Percentiles rank a stretch among this genome's conserved stretches.
Evolutionary conservation across 257 asterid genomes (phyloP).

Genomic region (Jacaranda mimosifolia): DNA sequence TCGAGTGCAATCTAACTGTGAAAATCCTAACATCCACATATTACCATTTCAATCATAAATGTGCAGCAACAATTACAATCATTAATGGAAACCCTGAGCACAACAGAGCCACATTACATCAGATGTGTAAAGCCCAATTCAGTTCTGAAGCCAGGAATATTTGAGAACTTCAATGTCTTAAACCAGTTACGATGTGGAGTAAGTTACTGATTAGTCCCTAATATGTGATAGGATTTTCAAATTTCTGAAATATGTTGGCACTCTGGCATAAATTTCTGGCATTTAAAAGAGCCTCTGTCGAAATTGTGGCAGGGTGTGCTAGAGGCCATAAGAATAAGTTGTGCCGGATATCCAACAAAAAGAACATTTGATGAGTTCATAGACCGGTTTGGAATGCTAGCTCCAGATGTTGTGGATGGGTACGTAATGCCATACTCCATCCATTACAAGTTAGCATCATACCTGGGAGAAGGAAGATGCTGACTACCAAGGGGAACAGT

Average conservation of each 20-base stretch:
- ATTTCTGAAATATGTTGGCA: conserved; percentile 13
- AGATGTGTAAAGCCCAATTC: conserved; percentile 96
- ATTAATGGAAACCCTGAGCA: conserved; percentile 87
- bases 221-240: background rate
- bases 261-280: conserved; percentile 13
- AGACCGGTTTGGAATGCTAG: conserved; percentile 91
- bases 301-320: conserved; percentile 80
- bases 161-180: conserved; percentile 87
- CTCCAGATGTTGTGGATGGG: conserved; percentile 89
- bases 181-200: conserved; percentile 96
- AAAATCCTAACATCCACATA: conserved; percentile 33
- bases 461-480: background rate
- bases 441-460: conserved; percentile 2
- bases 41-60: conserved; percentile 32
- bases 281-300: conserved; percentile 34
- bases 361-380: conserved; percentile 93
- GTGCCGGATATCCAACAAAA: conserved; percentile 98
- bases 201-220: conserved; percentile 45
- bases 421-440: conserved; percentile 33
- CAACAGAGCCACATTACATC: conserved; percentile 96
- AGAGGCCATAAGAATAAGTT: conserved; percentile 96
- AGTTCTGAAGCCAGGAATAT: conserved; percentile 90
- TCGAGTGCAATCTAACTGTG: conserved; percentile 19
- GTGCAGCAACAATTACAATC: conserved; percentile 95
- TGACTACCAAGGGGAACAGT: background rate